Conservation (phyloP, 192 early-diverging fungal genomes). For the Piromyces sp. region DNA sequence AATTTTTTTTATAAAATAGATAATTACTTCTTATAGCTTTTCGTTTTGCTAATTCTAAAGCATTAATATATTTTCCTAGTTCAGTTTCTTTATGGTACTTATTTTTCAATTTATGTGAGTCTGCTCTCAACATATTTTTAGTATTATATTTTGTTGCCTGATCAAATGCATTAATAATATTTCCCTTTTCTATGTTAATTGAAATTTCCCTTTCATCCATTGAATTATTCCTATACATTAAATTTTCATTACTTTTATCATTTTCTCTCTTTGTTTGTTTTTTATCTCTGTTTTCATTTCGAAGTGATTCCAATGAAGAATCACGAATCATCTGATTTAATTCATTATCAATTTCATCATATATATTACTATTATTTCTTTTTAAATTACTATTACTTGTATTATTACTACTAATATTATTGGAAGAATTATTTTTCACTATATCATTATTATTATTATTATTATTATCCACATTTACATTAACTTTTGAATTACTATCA, state of each 20-base stretch:
- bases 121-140: neutral
- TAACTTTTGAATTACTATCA: neutral
- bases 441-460: neutral
- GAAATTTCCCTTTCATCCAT: no score
- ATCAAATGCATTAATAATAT: no score
- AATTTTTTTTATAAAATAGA: no score
- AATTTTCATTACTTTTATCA: neutral
- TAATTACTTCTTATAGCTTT: neutral
- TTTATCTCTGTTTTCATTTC: neutral
- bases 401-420: neutral
- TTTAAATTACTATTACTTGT: neutral
- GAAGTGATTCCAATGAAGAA: no score
- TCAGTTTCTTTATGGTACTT: neutral
- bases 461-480: neutral
- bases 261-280: neutral
- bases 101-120: no score
- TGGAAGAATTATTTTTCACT: neutral
- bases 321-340: no score
- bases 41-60: neutral
- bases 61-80: neutral
- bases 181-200: no score
- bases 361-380: neutral
- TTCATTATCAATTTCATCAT: no score
- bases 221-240: no score
- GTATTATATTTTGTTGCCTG: neutral